Conservation (phyloP, 2,329 filamentous ascomycete species). For the Colletotrichum tanaceti region DNA sequence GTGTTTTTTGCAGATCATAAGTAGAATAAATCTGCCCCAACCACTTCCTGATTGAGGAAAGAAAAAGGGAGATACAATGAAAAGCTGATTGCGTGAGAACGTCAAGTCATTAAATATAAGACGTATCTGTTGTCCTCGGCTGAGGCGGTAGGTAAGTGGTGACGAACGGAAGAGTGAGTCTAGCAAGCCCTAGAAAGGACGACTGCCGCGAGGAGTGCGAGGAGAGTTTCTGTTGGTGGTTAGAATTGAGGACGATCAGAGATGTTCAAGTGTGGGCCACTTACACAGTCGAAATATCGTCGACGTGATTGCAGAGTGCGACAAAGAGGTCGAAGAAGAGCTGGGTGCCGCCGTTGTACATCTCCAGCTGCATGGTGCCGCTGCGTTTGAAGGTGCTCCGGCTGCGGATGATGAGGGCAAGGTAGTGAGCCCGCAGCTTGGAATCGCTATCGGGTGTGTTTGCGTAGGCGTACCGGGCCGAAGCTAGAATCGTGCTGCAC, state of each 20-base stretch:
- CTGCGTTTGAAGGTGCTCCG: constrained; percentile 91
- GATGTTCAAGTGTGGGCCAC: constrained; percentile 44
- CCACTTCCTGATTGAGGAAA: not conserved
- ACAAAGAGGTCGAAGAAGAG: constrained; percentile 96
- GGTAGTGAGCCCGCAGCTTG: constrained; percentile 90
- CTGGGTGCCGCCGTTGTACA: constrained; percentile 84
- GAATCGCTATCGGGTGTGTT: constrained; percentile 91
- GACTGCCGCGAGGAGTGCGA: constrained; percentile 56
- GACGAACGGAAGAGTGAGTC: not conserved
- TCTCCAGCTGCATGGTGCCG: constrained; percentile 95
- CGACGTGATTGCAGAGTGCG: constrained; percentile 90
- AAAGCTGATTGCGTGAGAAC: constrained; percentile 29
- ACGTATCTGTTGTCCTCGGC: constrained; percentile 19
- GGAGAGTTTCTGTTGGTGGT: constrained; percentile 48
- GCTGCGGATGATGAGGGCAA: constrained; percentile 90
- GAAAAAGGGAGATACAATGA: not conserved
- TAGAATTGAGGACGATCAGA: not conserved
- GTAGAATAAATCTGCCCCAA: not conserved
- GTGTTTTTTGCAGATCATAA: constrained; percentile 17
- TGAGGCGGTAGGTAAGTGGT: constrained; percentile 16
- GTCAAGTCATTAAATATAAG: constrained; percentile 44
- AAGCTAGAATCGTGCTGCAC: constrained; percentile 85
- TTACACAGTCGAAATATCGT: constrained; percentile 71
- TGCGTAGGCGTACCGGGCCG: constrained; percentile 89
- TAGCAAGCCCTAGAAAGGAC: constrained; percentile 44